phyloP scores from a whole-genome alignment of 2,329 filamentous ascomycete species.

The Diaporthe nobilis region DNA sequence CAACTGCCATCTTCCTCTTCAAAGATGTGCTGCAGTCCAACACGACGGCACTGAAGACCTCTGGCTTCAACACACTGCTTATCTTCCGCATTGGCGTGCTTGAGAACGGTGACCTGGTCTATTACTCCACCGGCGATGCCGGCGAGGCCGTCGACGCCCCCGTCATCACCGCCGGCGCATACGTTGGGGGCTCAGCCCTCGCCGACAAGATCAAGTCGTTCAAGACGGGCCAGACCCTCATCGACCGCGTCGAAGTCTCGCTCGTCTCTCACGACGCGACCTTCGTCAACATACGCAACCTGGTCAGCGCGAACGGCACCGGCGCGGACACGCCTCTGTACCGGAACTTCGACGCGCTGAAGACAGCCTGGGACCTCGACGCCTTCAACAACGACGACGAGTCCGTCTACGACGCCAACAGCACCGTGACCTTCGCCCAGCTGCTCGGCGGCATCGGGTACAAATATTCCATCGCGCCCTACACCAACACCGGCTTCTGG shows the following conservation, averaged over 20 bases:
- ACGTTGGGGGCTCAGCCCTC: constrained; percentile 48
- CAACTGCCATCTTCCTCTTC: constrained; percentile 27
- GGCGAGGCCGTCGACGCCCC: constrained; percentile 34
- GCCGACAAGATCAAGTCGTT: constrained; percentile 59
- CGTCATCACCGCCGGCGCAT: constrained; percentile 34
- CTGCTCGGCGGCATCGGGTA: constrained; percentile 56
- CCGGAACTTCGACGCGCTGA: constrained; percentile 54
- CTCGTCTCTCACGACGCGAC: constrained; percentile 49
- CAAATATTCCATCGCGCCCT: constrained; percentile 57
- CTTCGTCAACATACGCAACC: constrained; percentile 52
- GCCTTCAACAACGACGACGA: constrained; percentile 60
- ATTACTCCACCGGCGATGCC: constrained; percentile 40
- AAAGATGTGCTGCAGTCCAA: constrained; percentile 37
- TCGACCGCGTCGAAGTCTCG: constrained; percentile 55
- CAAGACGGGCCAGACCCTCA: constrained; percentile 51
- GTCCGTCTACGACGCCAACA: constrained; percentile 55
- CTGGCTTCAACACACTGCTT: constrained; percentile 40
- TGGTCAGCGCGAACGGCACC: constrained; percentile 51
- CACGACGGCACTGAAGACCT: constrained; percentile 39
- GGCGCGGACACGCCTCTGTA: constrained; percentile 51
- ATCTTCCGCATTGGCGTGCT: constrained; percentile 41
- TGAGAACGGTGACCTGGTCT: constrained; percentile 38
- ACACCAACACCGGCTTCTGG: constrained; percentile 56
- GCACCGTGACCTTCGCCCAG: constrained; percentile 55
- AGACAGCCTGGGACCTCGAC: constrained; percentile 56